Evolutionary conservation across 2,329 filamentous ascomycete species (phyloP), one percentile per base, ranked within the genome.

Genomic region (Diaporthe destruens): DNA sequence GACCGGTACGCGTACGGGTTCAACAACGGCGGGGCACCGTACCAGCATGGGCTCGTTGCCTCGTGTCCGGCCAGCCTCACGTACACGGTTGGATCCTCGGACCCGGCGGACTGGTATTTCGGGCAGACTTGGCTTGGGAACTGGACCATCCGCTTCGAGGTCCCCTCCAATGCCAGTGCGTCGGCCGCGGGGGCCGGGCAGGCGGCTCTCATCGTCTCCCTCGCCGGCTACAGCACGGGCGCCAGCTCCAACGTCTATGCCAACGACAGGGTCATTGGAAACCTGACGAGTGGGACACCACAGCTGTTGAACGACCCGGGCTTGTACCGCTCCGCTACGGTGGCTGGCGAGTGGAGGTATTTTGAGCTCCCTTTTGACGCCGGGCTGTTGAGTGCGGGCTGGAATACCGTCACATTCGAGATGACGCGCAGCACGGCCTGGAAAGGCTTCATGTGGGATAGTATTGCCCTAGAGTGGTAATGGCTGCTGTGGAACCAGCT

Each of bases 1-100:
- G 85, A 88, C 74, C 83, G 84, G 66, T 84, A 82, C 59, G 80
- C 82, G 7, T 77, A 83, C 20, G 85, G 84, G 7, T 87, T 87
- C 74, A 76, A 79, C 61, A 79, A 82, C 49, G 84, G 83, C 18
- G 83, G 84, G 3, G 79, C 81, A 6, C 83, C 84, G 1, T 81
- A 84, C 75, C 78, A 84, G 71, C 86, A 87, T 73, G 86, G 76
- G 5, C 80, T 85, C 11, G 84, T 86, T 2, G 80, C 81, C 18
- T 77, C 80, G 2, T 86, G 84, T 49, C 85, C 86, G 0, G 82
- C 80, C 2, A 83, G 86, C 69, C 75, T 87, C 6, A 84, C 81
- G 0, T 87, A 82, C 75, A 84, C 80, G 0, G 77, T 86, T 16
- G 84, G 85, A 1, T 70, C 75, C 57, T 82, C 78, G 25, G 76